Evolutionary conservation across 2,329 filamentous ascomycete genomes (phyloP), one percentile per base, ranked within the genome.

Genomic region (Trichoderma sp.): DNA sequence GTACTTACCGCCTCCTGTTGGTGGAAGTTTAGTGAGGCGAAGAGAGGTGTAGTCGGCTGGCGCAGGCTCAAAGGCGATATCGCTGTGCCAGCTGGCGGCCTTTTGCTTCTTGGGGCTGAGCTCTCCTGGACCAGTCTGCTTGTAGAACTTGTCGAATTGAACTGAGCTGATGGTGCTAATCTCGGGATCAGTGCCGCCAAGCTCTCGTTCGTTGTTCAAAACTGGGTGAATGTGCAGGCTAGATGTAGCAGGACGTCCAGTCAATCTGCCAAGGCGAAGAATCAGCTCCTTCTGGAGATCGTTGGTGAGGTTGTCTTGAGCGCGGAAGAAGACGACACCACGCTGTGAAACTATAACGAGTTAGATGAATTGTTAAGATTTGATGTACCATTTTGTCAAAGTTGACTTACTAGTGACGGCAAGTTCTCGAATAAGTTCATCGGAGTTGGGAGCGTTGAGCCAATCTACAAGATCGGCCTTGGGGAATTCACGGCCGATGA

Each of bases 271-370:
- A 0, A 91, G 83, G 0, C 85, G 82, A 58, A 89, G 83, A 24
- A 88, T 86, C 0, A 92, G 82, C 66, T 88, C 81, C 79, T 92
- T 92, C 74, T 91, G 89, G 2, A 89, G 83, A 1, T 88, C 86
- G 74, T 90, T 85, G 72, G 83, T 85, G 47, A 91, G 78, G 43
- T 82, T 81, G 74, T 90, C 82, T 72, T 92, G 90, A 35, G 86
- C 84, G 24, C 89, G 86, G 79, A 92, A 91, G 80, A 92, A 91
- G 37, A 92, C 89, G 4, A 92, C 90, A 11, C 89, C 89, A 0
- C 90, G 86, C 70, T 88, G 86, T 1, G 89, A 91, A 72, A 92
- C 89, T 91, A 27, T 14, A 2, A 35, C 27, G 21, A 29, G 21
- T 55, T 16, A 57, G 37, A 53, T 55, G 40, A 43, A 29, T 5